Base-by-base conservation (phyloP, 306 rosid genomes). In the Casuarina equisetifolia region DNA sequence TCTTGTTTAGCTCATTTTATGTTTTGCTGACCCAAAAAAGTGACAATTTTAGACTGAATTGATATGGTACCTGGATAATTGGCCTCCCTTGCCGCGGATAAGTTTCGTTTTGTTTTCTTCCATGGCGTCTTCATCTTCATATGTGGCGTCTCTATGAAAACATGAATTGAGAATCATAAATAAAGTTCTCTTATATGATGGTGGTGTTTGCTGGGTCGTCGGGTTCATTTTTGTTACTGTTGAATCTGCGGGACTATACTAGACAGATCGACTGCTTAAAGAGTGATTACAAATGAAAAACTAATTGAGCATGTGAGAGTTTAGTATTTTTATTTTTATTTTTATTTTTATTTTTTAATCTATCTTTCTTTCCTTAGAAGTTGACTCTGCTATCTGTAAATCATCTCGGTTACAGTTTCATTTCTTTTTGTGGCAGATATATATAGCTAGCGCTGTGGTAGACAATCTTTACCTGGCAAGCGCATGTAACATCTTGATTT, bases 371-470 rank as follows among this genome's bases (percentile, higher is more conserved):
- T 42, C 59, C 35, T 62, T 42, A 16, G 6, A 6, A n/a, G 25
- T 53, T 17, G 66, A 15, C 16, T 59, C 51, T 17, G 35, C 11
- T 9, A 20, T 39, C 9, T 20, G 55, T 61, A 74, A 25, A 44
- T 4, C 42, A 25, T 38, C 25, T 74, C n/a, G 13, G 20, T 4
- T 51, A 63, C 57, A 44, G 73, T 19, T 51, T 25, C 70, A 6
- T 53, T 78, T 53, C 62, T 77, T 20, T 16, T 53, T 85, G 76
- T 20, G 77, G 80, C 98, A 93, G 98, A 91, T 81, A 82, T 86
- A 45, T 90, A 88, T 82, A 87, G 98, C 85, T 93, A 89, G 93
- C 83, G 68, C 81, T 54, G 76, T 43, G 85, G 57, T 63, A 64
- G 70, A 64, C 45, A 19, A 40, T 80, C 77, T 66, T 74, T 42